phyloP scores from a whole-genome alignment of 2,329 filamentous ascomycete species.

The Cytospora paraplurivora region DNA sequence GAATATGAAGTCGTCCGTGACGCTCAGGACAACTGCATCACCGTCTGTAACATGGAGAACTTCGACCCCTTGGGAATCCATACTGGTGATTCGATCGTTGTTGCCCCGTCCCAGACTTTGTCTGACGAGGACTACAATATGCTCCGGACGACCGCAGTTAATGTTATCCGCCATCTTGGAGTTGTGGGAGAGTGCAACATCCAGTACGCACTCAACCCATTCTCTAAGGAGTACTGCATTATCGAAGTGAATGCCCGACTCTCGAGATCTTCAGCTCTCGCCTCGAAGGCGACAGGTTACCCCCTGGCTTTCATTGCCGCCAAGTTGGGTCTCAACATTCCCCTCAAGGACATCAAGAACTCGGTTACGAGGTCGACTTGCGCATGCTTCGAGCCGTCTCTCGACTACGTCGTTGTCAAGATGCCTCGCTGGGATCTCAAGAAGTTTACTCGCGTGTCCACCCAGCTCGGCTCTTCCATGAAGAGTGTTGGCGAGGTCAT shows the following conservation, averaged over 20 bases:
- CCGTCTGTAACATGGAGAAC: constrained; percentile 99
- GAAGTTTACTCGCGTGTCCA: constrained; percentile 97
- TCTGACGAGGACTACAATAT: constrained; percentile 99
- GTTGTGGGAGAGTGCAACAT: constrained; percentile 99
- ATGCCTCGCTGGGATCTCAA: constrained; percentile 99
- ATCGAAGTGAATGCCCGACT: constrained; percentile 99
- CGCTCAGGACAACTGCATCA: constrained; percentile 97
- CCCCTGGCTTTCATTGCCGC: constrained; percentile 95
- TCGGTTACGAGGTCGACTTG: constrained; percentile 94
- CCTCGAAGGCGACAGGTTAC: constrained; percentile 97
- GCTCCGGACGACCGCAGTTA: constrained; percentile 95
- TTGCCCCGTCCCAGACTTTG: constrained; percentile 93
- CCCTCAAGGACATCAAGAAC: constrained; percentile 94
- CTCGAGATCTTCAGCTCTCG: constrained; percentile 92
- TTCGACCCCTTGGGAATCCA: constrained; percentile 97
- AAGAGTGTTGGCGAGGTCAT: constrained; percentile 99
- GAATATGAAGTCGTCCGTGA: constrained; percentile 99
- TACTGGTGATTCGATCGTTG: constrained; percentile 98
- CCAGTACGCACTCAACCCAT: constrained; percentile 94
- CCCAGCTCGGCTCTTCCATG: constrained; percentile 95
- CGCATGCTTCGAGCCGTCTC: constrained; percentile 96
- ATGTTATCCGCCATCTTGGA: constrained; percentile 95
- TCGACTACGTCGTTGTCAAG: constrained; percentile 98
- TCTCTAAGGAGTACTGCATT: constrained; percentile 95
- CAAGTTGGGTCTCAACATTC: constrained; percentile 92